phyloP scores from a whole-genome alignment of 495 filamentous ascomycete species.

The Entonaema liquescens region DNA sequence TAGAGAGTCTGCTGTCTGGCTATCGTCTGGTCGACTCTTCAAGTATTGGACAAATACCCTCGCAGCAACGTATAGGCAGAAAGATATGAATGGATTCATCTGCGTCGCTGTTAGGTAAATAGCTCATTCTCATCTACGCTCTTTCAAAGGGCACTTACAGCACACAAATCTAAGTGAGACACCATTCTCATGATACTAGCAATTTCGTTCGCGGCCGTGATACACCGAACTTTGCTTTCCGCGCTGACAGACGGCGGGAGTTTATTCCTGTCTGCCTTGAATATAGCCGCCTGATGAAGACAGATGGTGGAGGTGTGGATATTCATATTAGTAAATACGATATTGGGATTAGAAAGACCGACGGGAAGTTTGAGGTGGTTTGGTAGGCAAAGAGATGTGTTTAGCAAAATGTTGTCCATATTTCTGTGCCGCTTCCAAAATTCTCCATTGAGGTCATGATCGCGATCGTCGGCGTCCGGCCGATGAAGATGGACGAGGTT shows the following conservation, averaged over 20 bases:
- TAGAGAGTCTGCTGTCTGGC: slow-evolving; percentile 80
- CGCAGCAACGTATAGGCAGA: slow-evolving; percentile 93
- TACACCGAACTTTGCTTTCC: slow-evolving; percentile 91
- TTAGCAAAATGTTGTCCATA: slow-evolving; percentile 89
- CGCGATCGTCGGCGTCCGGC: slow-evolving; percentile 80
- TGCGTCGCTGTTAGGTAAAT: slow-evolving; percentile 17
- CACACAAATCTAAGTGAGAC: slow-evolving; percentile 84
- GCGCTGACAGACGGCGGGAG: slow-evolving; percentile 78
- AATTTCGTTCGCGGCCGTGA: slow-evolving; percentile 92
- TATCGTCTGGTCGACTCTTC: slow-evolving; percentile 86
- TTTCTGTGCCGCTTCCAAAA: slow-evolving; percentile 95
- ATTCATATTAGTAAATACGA: slow-evolving; percentile 95
- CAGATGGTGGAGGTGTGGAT: slow-evolving; percentile 98
- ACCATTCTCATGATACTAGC: slow-evolving; percentile 97
- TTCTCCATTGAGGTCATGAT: slow-evolving; percentile 88
- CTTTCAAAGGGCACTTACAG: slow-evolving; percentile 64
- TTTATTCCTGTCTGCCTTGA: slow-evolving; percentile 91
- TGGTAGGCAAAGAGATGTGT: slow-evolving; percentile 84
- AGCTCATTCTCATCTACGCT: not conserved
- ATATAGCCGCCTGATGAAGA: slow-evolving; percentile 96
- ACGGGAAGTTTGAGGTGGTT: slow-evolving; percentile 81
- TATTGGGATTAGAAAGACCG: slow-evolving; percentile 81
- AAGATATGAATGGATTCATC: slow-evolving; percentile 97
- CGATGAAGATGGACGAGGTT: slow-evolving; percentile 95
- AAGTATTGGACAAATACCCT: slow-evolving; percentile 96